Percentiles rank a stretch among this genome's conserved stretches.
Conservation (phyloP, 2,329 filamentous ascomycete species). For the Periglandula ipomoeae region DNA sequence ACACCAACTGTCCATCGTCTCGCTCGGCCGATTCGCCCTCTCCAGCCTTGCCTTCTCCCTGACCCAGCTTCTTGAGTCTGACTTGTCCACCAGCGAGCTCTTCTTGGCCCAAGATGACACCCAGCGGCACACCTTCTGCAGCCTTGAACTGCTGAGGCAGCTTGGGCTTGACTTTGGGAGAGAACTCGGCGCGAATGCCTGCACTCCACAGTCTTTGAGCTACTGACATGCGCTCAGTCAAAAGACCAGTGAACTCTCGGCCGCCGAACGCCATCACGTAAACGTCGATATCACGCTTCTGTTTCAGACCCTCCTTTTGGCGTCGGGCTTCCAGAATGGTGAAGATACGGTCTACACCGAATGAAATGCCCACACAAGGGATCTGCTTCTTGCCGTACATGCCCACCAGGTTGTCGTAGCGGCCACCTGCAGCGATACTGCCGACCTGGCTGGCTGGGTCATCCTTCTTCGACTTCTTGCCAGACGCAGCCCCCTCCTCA, state of each 20-base stretch:
- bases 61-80: constrained; percentile 70
- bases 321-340: constrained; percentile 77
- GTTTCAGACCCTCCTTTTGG: constrained; percentile 52
- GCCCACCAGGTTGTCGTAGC: constrained; percentile 87
- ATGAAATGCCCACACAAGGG: constrained; percentile 60
- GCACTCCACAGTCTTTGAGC: constrained; percentile 73
- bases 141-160: constrained; percentile 84
- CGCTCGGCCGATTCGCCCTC: constrained; percentile 87
- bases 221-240: constrained; percentile 77
- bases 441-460: constrained; percentile 57
- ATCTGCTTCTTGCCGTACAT: constrained; percentile 89
- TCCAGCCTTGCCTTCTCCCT: constrained; percentile 59
- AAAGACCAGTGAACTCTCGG: constrained; percentile 70
- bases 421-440: constrained; percentile 79
- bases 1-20: constrained; percentile 64
- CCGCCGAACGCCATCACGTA: constrained; percentile 93
- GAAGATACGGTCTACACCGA: constrained; percentile 93
- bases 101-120: constrained; percentile 83
- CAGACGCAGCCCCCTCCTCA: constrained; percentile 23
- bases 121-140: constrained; percentile 80
- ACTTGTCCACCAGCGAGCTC: constrained; percentile 77
- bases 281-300: constrained; percentile 60
- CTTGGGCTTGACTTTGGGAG: constrained; percentile 85
- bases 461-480: constrained; percentile 42
- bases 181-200: constrained; percentile 75